phyloP scores from a whole-genome alignment of 2,329 filamentous ascomycete genomes.

The Venturia asperata region DNA sequence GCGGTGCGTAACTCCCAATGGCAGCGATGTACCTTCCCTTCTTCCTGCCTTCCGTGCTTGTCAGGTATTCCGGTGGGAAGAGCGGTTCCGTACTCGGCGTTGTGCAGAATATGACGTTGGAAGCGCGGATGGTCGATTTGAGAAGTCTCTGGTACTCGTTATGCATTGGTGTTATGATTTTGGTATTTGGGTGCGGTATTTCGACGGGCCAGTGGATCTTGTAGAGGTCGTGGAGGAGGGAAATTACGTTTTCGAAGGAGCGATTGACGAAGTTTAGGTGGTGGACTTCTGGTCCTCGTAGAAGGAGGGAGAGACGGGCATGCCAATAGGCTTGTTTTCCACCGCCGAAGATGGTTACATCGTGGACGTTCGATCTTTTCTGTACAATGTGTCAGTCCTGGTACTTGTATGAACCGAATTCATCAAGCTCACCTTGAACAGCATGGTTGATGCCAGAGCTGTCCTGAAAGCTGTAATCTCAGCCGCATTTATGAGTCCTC shows the following conservation, averaged over 20 bases:
- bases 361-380: conserved; percentile 14
- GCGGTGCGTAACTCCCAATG: conserved; percentile 60
- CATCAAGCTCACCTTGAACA: conserved; percentile 55
- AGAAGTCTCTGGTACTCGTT: conserved; percentile 61
- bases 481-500: conserved; percentile 58
- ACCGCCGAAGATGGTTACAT: conserved; percentile 63
- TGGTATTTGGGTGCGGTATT: conserved; percentile 50
- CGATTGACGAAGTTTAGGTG: conserved; percentile 80
- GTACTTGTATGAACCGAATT: conserved; percentile 25
- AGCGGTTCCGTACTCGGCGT: conserved; percentile 68
- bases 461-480: conserved; percentile 65
- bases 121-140: conserved; percentile 61
- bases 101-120: conserved; percentile 83
- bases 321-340: conserved; percentile 95
- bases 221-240: conserved; percentile 50
- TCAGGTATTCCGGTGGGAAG: conserved; percentile 68
- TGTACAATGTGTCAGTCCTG: not conserved
- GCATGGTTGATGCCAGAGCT: conserved; percentile 55
- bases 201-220: conserved; percentile 20
- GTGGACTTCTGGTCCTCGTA: conserved; percentile 62
- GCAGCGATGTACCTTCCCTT: conserved; percentile 67
- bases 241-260: conserved; percentile 52
- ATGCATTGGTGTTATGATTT: conserved; percentile 62
- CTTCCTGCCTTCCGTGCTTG: conserved; percentile 59
- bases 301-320: conserved; percentile 70